phyloP scores from a whole-genome alignment of 441 rosid species.

The Populus hybrid region DNA sequence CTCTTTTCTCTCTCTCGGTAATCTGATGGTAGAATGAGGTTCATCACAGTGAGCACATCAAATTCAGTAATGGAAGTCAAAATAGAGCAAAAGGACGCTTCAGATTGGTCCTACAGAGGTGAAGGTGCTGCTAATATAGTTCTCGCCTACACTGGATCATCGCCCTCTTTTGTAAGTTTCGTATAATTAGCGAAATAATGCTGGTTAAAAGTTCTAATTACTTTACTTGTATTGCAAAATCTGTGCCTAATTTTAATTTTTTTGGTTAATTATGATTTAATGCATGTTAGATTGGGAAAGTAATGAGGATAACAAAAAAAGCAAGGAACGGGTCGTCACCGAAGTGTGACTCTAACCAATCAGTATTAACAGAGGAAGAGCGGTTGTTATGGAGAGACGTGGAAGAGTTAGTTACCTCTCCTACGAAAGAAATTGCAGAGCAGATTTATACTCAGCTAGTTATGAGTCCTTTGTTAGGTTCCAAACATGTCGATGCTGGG shows the following conservation, averaged over 20 bases:
- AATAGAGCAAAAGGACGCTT: slow-evolving; percentile 58
- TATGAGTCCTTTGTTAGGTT: slow-evolving; percentile 71
- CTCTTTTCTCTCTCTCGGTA: neutral
- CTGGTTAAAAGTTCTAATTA: neutral
- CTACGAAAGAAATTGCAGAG: slow-evolving; percentile 53
- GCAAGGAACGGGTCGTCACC: slow-evolving; percentile 28
- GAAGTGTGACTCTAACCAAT: slow-evolving; percentile 20
- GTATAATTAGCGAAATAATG: neutral
- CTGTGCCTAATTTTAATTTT: neutral
- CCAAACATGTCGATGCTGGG: slow-evolving; percentile 72
- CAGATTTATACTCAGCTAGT: slow-evolving; percentile 55
- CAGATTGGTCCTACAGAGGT: slow-evolving; percentile 84
- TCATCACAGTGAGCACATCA: neutral
- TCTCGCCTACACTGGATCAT: slow-evolving; percentile 77
- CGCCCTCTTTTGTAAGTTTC: slow-evolving; percentile 53
- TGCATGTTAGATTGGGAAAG: slow-evolving; percentile 57
- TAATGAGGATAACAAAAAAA: slow-evolving; percentile 62
- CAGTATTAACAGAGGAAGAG: slow-evolving; percentile 55
- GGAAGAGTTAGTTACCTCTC: slow-evolving; percentile 46
- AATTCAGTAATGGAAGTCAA: slow-evolving; percentile 39
- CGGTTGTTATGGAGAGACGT: too few relatives aligned
- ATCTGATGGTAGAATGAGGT: neutral
- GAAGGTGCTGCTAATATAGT: slow-evolving; percentile 97
- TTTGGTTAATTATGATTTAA: neutral
- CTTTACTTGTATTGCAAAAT: neutral